Evolutionary conservation across 2,329 filamentous ascomycete genomes (phyloP), one percentile per base, ranked within the genome.

Genomic region (Myriosclerotinia curreyana): DNA sequence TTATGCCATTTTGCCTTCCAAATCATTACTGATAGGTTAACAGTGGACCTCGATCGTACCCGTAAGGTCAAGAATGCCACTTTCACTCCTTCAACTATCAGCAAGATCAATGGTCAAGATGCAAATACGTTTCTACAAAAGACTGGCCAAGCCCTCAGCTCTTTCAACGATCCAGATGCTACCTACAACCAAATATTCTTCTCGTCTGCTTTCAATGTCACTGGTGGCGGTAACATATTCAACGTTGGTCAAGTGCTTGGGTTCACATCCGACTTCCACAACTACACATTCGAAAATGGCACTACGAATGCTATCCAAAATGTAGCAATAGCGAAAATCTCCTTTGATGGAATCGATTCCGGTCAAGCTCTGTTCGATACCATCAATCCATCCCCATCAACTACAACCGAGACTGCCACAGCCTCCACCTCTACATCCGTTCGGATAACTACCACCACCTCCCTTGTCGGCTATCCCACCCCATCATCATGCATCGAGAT

Each of bases 31-130:
- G 1, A 58, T n/a, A 48, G 40, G 44, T 25, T 8, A 36, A 48
- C 36, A 69, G 65, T 60, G n/a, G 69, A 69, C 44, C 67, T 69
- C 12, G 38, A 60, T 31, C 25, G 40, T 15, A 48, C 22, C 20
- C 64, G 59, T n/a, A 34, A 42, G 5, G 64, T 61, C 14, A 34
- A 48, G 6, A 68, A 66, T 28, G 44, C 28, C 71, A 75, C 59
- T 78, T 78, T 66, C 66, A 74, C 8, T 74, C 76, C 44, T 78
- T 82, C 81, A 1, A 76, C 81, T 1, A 76, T 88, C 28, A 72
- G 74, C 1, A 75, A 79, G 66, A 85, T 87, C 71, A 83, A 87
- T 69, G 84, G 81, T 22, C 72, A 79, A 56, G 77, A 83, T 49
- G 81, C 79, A 4, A 77, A 77, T 6, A 74, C 76, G 0, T 82